Base-by-base conservation (phyloP, 345 rosid species). In the Lepidium didymum region DNA sequence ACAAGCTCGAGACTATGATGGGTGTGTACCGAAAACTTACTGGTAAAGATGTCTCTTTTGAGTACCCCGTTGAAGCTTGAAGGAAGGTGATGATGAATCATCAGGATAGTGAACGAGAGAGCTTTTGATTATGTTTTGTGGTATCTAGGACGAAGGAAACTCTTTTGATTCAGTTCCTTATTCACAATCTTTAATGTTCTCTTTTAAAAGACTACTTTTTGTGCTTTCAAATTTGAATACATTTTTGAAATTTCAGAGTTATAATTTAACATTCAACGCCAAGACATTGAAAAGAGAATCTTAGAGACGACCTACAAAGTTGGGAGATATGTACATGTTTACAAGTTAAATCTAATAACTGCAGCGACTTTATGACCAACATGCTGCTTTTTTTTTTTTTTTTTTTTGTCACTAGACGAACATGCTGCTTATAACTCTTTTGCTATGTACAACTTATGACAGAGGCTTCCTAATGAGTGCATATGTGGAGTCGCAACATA, bases 21-120 rank as follows among this genome's bases (percentile, higher is more conserved):
- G 94, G 87, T 50, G 96, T 89, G 29, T 91, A 89, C 92, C 76
- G 96, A 44, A 89, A 89, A 83, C 96, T 91, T 62, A 84, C 92
- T 0, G 96, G 94, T 40, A 91, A 80, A 41, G 97, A 91, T 58
- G 97, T 91, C 2, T 91, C 84, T 37, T 91, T 91, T 41, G 97
- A 91, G 34, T 91, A 79, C 69, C 96, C 97, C 0, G 44, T 78
- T 4, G 94, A 87, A 66, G 88, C 90, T 25, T 91, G 81, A 84
- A 74, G 59, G 62, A 16, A 42, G 18, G 36, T 25, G 21, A 15
- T 11, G 47, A 73, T 41, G 41, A 49, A 64, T 47, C 51, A 27
- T 64, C 67, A 65, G n/a, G 77, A 45, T 58, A 74, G 68, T 52
- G 60, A 60, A 14, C 38, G 3, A 57, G 64, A 67, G 78, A 40